Base-by-base conservation (phyloP, 768 basidiomycete genomes). In the Leccinum barrowsii region DNA sequence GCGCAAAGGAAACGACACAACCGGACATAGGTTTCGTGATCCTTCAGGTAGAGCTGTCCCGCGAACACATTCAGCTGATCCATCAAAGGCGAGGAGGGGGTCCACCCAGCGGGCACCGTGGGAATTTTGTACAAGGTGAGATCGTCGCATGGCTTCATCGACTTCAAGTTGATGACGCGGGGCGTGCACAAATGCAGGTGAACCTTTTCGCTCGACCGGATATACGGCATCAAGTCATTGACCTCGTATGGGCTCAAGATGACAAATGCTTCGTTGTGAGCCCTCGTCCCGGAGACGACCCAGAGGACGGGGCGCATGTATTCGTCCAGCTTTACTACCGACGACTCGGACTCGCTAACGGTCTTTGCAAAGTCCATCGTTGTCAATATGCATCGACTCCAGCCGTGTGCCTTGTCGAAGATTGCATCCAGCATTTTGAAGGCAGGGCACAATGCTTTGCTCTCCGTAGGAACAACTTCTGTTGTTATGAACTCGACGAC, bases 221-320 rank as follows among this genome's bases (percentile, higher is more conserved):
- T 76, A 0, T 32, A 21, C 67, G 76, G 70, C 10, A 79, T 65
- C 15, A 78, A 67, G 42, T 57, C 50, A 52, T 80, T 71, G 34
- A 67, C 77, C 59, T 80, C 78, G 56, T 11, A 6, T 46, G 44
- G 44, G 12, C 44, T 46, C 11, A 46, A 46, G 10, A 46, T 46
- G 44, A 46, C 21, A 12, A 22, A 21, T 5, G 4, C 21, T 22
- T 46, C 21, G 1, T 2, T 22, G n/a, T 19, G 5, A 46, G 11
- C 44, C 19, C 0, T 12, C 6, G 5, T 46, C 21, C 44, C 44
- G 44, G 44, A 46, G 19, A 13, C 44, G 21, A 13, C 11, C 44
- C 44, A 46, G 19, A 21, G 21, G 8, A 46, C 44, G n/a, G 44
- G 44, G 21, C 44, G 44, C 21, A 46, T 22, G 44, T 46, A 22